Evolutionary conservation across 179 eudicot genomes (phyloP).

Genomic region (Silene noctiflora): DNA sequence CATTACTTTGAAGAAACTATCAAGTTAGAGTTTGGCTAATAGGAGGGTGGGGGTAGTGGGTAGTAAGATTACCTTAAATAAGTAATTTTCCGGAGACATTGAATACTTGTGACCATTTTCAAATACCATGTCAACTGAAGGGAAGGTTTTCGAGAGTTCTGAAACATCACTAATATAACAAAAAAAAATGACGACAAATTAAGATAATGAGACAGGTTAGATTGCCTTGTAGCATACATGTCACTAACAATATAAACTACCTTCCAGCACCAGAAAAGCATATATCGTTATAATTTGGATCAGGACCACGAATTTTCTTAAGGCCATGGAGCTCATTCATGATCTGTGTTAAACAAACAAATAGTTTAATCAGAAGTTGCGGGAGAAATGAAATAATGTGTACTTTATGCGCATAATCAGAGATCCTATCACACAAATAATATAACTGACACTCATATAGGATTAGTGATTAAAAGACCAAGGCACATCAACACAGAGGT

Average conservation of each 20-base stretch:
- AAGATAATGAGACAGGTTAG: not conserved
- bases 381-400: not conserved
- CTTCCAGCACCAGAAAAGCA: slow-evolving; percentile 94
- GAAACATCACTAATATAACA: slow-evolving; percentile 55
- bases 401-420: not conserved
- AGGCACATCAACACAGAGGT: too few relatives aligned
- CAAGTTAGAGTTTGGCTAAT: not conserved
- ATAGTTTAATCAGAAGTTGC: not conserved
- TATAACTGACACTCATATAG: not conserved
- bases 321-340: slow-evolving; percentile 52
- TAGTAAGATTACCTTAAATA: slow-evolving; percentile 57
- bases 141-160: slow-evolving; percentile 68
- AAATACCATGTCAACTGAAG: slow-evolving; percentile 81
- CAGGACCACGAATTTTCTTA: slow-evolving; percentile 72
- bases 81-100: slow-evolving; percentile 86
- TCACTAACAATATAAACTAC: slow-evolving; percentile 33
- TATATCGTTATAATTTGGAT: slow-evolving; percentile 78
- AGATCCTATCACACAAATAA: not conserved
- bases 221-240: not conserved
- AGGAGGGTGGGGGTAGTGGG: not conserved
- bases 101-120: slow-evolving; percentile 64
- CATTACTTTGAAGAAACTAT: not conserved
- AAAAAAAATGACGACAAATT: slow-evolving; percentile 18
- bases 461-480: not conserved
- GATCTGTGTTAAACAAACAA: slow-evolving; percentile 47